Evolutionary conservation across 78 protist species (phyloP).

Genomic region (Isochrysis galbana): DNA sequence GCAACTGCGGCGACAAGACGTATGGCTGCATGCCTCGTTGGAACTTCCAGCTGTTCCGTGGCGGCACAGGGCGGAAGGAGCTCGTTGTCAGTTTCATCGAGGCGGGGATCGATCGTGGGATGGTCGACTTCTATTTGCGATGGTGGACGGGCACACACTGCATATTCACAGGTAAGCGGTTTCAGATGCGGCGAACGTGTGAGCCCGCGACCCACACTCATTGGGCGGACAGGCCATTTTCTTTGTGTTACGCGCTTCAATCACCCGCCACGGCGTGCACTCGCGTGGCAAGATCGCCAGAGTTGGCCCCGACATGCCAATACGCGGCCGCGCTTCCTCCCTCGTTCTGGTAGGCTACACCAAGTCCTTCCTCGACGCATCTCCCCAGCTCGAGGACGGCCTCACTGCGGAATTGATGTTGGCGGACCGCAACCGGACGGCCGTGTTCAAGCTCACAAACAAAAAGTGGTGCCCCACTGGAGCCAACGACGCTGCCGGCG

Average conservation of each 20-base stretch:
- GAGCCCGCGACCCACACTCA: too few relatives aligned
- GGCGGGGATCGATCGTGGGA: not conserved
- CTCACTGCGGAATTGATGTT: not conserved
- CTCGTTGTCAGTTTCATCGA: not conserved
- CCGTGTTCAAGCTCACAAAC: not conserved
- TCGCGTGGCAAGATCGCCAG: too few relatives aligned
- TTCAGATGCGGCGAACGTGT: too few relatives aligned
- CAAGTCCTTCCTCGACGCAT: not conserved
- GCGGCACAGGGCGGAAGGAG: not conserved
- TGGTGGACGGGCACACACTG: slow-evolving; percentile 1
- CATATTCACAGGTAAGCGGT: too few relatives aligned
- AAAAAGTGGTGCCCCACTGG: not conserved
- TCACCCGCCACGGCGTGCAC: too few relatives aligned
- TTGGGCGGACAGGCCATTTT: too few relatives aligned
- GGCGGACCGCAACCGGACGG: not conserved
- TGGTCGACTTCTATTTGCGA: slow-evolving; percentile 1
- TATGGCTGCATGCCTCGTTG: not conserved
- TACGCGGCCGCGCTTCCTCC: too few relatives aligned
- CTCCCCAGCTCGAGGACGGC: not conserved
- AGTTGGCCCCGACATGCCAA: too few relatives aligned
- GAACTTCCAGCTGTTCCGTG: not conserved
- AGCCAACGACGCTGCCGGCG: too few relatives aligned
- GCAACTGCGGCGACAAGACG: not conserved
- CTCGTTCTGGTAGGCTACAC: not conserved
- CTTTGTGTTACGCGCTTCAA: too few relatives aligned